Base-by-base conservation (phyloP, 371 early-diverging fungal species). In the Rhizopus delemar region DNA sequence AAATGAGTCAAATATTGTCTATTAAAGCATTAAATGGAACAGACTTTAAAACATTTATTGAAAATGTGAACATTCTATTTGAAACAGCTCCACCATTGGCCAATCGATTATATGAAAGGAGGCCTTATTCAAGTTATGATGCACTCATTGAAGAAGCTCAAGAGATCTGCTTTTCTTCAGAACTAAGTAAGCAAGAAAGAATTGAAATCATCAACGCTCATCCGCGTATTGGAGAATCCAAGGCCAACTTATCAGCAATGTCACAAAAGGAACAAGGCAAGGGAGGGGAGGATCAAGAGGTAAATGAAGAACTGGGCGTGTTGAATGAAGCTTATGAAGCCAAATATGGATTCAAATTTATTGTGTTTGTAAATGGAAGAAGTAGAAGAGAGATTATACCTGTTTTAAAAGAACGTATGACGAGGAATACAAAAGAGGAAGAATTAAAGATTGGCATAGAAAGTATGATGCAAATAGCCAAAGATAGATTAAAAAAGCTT, bases 71-170 rank as follows among this genome's bases (percentile, higher is more conserved):
- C 38, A 75, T 86, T 31, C 82, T 94, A 39, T 95, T 94, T 63
- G 94, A 95, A 77, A 81, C 93, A 12, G 92, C 94, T 0, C 93
- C 93, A 8, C 90, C 93, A 39, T 83, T 95, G 28, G 90, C 92
- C 31, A 57, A 78, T 46, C 82, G 81, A 45, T 79, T 94, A 46
- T 81, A 84, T 57, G 80, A 84, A 50, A 71, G 74, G 15, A 84
- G 90, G 8, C 93, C 92, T 36, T 93, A 75, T 65, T 53, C 70
- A 31, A 81, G 87, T 53, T 93, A 90, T 67, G 63, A 68, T 12
- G 60, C 78, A 55, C 78, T 93, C 4, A 81, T 92, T 57, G 83
- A 88, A 65, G 72, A 69, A 53, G 84, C 87, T 28, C 74, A 75
- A 51, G 51, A 61, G 22, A 46, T 88, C 31, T 73, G 78, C 43